Evolutionary conservation across 192 early-diverging fungal species (phyloP), one percentile per base, ranked within the genome.

Genomic region (Piromyces finnis): DNA sequence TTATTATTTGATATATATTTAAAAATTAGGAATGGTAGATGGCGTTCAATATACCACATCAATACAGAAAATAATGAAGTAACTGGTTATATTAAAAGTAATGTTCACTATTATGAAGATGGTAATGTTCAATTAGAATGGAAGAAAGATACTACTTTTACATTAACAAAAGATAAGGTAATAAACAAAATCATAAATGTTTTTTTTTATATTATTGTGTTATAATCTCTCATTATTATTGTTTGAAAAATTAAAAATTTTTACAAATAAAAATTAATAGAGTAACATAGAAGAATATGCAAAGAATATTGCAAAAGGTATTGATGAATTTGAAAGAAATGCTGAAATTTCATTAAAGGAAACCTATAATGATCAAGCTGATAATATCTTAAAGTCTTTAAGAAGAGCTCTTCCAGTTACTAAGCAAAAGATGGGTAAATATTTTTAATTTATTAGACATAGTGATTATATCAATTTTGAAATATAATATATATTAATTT

Each of bases 41-140:
- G 95, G 95, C 89, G 94, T 26, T 92, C 96, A 12, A 68, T 68
- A 68, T 68, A 68, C n/a, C 51, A 68, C 9, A 82, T 89, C 29
- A 98, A 95, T 95, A 89, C 86, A 16, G 88, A 92, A 77, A 77
- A 18, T 37, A 81, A 91, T 78, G 83, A 88, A n/a, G 87, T 84
- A 22, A 83, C 88, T 0, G 96, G 96, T 3, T 86, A 84, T 22
- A 82, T 93, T 29, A 91, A 91, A 82, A 93, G 94, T 28, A 87
- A 92, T 77, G 95, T 99, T 26, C 98, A 99, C 82, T 99, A 99
- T 85, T 99, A 96, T 85, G 98, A 99, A 88, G 96, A 99, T 82
- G 98, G 98, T 22, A 99, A 99, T 81, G 96, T 99, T 51, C 98
- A 99, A 85, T 84, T 98, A 68, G 92, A 95, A 79, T 88, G 93